Conservation (phyloP, 108 stramenopile genomes). For the Cyclotella atomus region DNA sequence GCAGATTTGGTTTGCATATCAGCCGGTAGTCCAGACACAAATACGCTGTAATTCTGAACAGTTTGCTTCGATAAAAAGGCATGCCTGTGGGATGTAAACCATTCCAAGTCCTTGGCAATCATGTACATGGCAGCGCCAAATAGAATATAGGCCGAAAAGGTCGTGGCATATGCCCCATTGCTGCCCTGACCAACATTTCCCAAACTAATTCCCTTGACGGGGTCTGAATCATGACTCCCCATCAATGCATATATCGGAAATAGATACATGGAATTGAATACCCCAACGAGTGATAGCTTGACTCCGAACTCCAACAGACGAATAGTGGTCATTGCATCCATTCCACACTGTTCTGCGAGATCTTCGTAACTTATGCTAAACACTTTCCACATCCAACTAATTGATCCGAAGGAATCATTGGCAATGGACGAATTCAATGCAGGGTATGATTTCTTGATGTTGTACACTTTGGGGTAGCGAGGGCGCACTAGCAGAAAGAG, state of each 20-base stretch:
- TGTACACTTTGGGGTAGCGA: conserved; percentile 51
- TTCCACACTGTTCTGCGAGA: conserved; percentile 51
- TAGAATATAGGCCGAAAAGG: conserved; percentile 61
- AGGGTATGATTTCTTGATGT: conserved; percentile 54
- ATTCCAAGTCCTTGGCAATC: conserved; percentile 62
- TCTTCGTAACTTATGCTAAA: conserved; percentile 58
- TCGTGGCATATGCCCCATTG: conserved; percentile 53
- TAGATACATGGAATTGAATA: conserved; percentile 55
- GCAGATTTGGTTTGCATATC: conserved; percentile 41
- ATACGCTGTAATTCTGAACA: conserved; percentile 56
- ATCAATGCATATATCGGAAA: conserved; percentile 51
- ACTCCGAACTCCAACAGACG: conserved; percentile 51
- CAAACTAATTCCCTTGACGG: conserved; percentile 32
- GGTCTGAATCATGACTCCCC: conserved; percentile 33
- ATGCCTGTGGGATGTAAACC: conserved; percentile 64
- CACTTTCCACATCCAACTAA: conserved; percentile 69
- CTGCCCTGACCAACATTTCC: conserved; percentile 55
- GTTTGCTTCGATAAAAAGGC: conserved; percentile 30
- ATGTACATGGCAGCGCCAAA: conserved; percentile 74
- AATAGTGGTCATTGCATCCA: conserved; percentile 64
- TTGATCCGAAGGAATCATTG: conserved; percentile 50
- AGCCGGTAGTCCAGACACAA: conserved; percentile 50
- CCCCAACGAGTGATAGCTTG: conserved; percentile 51
- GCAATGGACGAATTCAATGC: conserved; percentile 50
- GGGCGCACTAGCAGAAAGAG: conserved; percentile 59